A percentile compares a stretch with the other conserved stretches of the same genome.
Evolutionary conservation across 345 rosid genomes (phyloP).

Genomic region (Salix suchowensis): DNA sequence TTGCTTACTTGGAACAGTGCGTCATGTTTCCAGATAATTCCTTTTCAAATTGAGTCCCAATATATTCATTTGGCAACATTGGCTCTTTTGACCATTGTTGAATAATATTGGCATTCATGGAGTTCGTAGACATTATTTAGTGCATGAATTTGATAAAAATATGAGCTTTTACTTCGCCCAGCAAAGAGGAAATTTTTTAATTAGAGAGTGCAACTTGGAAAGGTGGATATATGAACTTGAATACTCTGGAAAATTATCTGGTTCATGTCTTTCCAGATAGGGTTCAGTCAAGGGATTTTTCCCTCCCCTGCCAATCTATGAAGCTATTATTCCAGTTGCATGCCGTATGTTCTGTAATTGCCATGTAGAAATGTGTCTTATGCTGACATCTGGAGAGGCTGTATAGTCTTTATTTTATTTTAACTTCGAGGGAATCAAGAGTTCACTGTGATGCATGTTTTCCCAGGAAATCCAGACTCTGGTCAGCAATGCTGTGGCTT

Average conservation of each 20-base stretch:
- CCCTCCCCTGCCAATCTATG: not conserved
- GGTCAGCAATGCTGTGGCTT: conserved; percentile 89
- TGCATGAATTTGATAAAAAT: not conserved
- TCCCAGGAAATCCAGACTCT: conserved; percentile 53
- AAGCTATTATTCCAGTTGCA: not conserved
- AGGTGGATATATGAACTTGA: not conserved
- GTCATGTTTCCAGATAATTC: not conserved
- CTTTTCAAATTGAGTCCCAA: not conserved
- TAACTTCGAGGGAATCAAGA: not conserved
- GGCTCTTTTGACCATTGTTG: not conserved
- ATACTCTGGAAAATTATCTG: not conserved
- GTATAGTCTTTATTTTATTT: not conserved
- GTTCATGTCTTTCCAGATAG: not conserved
- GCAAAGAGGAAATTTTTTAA: not conserved
- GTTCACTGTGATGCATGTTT: conserved; percentile 4
- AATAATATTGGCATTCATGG: not conserved
- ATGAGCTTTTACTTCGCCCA: not conserved
- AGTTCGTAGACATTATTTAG: not conserved
- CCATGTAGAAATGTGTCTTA: not conserved
- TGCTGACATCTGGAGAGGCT: not conserved
- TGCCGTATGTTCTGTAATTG: not conserved
- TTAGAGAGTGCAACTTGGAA: not conserved
- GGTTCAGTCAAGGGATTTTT: not conserved
- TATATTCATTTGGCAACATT: not conserved
- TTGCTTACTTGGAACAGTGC: not conserved